A percentile compares a stretch with the other conserved stretches of the same genome.
These are phyloP conservation scores for Vitis rupestris DNA, from an alignment of 164 flowering plant genomes.

Conservation along the genomic window DNA sequence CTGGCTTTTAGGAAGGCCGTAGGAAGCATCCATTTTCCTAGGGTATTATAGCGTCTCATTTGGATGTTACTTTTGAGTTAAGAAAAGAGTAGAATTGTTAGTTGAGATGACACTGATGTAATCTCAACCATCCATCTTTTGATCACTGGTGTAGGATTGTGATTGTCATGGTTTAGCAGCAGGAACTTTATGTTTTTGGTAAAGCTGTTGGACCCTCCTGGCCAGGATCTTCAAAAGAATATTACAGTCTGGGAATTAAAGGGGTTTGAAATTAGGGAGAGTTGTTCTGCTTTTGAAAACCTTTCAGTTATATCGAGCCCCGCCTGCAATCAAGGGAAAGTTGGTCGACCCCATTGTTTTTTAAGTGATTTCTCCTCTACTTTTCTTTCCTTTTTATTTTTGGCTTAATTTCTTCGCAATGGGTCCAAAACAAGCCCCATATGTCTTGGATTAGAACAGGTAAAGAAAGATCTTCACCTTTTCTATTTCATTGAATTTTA, in stretches of 20 bases:
- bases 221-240: conserved; percentile 1
- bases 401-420: neutral
- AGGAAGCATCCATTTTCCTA: conserved; percentile 4
- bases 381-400: neutral
- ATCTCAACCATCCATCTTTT: too few relatives aligned
- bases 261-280: conserved; percentile 10
- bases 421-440: conserved; percentile 3
- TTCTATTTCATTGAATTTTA: neutral
- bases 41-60: conserved; percentile 13
- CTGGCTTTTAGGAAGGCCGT: conserved; percentile 25
- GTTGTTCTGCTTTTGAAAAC: conserved; percentile 1
- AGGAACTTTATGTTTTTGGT: too few relatives aligned
- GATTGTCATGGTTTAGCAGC: neutral
- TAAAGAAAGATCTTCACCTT: conserved; percentile 2
- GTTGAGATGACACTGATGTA: conserved; percentile 1
- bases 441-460: neutral
- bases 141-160: too few relatives aligned
- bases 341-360: conserved; percentile 4
- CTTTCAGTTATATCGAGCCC: conserved; percentile 14
- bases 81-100: conserved; percentile 23
- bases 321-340: conserved; percentile 13
- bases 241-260: neutral
- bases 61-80: conserved; percentile 20
- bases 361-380: conserved; percentile 9
- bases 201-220: neutral